phyloP scores from a whole-genome alignment of 495 filamentous ascomycete genomes.

The Xylaria grammica region DNA sequence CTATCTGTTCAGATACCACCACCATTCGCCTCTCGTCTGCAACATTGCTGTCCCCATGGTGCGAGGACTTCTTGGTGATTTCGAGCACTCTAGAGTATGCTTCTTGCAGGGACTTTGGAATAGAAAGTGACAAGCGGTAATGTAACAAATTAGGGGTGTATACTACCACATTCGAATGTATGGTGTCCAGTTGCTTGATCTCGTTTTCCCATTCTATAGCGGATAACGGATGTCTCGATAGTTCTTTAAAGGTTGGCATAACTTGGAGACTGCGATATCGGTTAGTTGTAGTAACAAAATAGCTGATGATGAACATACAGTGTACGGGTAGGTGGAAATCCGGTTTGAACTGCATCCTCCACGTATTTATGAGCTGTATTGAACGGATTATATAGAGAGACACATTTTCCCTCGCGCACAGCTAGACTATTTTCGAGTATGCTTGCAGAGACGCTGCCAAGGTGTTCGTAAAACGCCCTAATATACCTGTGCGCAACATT shows the following conservation, averaged over 20 bases:
- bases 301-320: slow-evolving; percentile 27
- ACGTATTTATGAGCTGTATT: slow-evolving; percentile 22
- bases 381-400: slow-evolving; percentile 24
- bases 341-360: slow-evolving; percentile 23
- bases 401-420: background rate
- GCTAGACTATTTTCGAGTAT: background rate
- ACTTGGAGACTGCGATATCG: slow-evolving; percentile 27
- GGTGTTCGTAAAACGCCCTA: slow-evolving; percentile 32
- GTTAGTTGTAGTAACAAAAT: slow-evolving; percentile 16
- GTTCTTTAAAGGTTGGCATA: slow-evolving; percentile 19
- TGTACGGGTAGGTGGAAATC: slow-evolving; percentile 28
- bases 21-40: slow-evolving; percentile 11
- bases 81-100: slow-evolving; percentile 21
- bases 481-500: slow-evolving; percentile 17
- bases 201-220: slow-evolving; percentile 26
- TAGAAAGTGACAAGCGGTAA: slow-evolving; percentile 9
- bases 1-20: slow-evolving; percentile 25
- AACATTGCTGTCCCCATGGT: background rate
- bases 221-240: slow-evolving; percentile 3
- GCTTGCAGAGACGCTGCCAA: slow-evolving; percentile 10
- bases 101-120: slow-evolving; percentile 24
- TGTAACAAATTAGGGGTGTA: slow-evolving; percentile 22
- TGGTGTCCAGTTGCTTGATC: slow-evolving; percentile 25
- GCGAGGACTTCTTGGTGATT: slow-evolving; percentile 6
- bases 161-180: slow-evolving; percentile 24